Base-by-base conservation (phyloP, 2,329 filamentous ascomycete genomes). In the Falciphora oryzae region DNA sequence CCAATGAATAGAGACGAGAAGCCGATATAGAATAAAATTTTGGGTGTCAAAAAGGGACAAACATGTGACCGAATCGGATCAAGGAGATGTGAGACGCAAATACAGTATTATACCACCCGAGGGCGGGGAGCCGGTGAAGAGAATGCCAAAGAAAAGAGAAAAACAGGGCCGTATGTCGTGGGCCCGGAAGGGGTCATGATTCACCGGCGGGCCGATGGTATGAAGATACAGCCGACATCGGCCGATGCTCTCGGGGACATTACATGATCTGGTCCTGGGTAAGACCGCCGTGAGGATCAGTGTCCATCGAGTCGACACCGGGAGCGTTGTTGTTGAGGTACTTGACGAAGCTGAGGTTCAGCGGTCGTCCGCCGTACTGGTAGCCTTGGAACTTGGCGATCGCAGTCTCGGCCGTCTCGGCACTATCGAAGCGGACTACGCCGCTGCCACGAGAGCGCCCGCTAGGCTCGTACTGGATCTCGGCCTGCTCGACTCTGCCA, bases 211-310 rank as follows among this genome's bases (percentile, higher is more conserved):
- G 44, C 22, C n/a, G 44, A 53, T 11, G 44, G 22, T n/a, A 53
- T 18, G 38, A 3, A 14, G 7, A 53, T 53, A 53, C 22, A 53
- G 18, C 22, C 44, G n/a, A n/a, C 44, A 53, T 53, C 44, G n/a
- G 38, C 35, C 38, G 16, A 16, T 44, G 38, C 38, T 16, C 35
- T 18, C 14, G 38, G 38, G 18, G 22, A 8, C 7, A 80, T 71
- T 67, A 98, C 93, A 98, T 97, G 79, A 98, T 97, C 81, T 98
- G 93, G 75, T 98, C 94, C 78, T 98, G 95, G n/a, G 93, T 96
- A 74, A 96, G 79, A 67, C 89, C 90, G 62, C 83, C 86, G 65
- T 85, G 84, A 68, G 91, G 86, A 67, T 92, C 88, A 44, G 89
- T 91, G 70, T 97, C 93, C 92, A 97, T 97, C 70, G 82, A 84